Conservation (phyloP, 805 yeast genomes). For the Yarrowia porcina region DNA sequence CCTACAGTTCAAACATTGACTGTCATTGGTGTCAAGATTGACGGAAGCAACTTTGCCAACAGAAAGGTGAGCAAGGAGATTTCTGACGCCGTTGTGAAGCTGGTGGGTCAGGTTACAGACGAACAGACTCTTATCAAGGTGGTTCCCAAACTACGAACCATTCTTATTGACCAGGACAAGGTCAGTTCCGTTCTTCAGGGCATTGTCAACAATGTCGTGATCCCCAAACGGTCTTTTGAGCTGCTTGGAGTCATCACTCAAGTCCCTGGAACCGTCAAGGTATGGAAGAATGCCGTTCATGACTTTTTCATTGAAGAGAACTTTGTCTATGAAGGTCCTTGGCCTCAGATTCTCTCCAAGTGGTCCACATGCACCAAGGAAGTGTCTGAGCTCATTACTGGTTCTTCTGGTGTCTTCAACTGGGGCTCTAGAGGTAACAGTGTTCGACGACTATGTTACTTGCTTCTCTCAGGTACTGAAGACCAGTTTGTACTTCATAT, state of each 20-base stretch:
- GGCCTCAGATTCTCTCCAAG: slow-evolving; percentile 54
- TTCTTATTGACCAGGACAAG: slow-evolving; percentile 61
- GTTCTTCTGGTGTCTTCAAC: slow-evolving; percentile 63
- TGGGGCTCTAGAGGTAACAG: slow-evolving; percentile 55
- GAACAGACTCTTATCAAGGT: slow-evolving; percentile 42
- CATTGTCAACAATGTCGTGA: slow-evolving; percentile 46
- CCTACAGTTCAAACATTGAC: slow-evolving; percentile 52
- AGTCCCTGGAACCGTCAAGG: slow-evolving; percentile 43
- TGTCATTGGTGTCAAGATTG: slow-evolving; percentile 53
- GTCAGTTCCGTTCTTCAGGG: slow-evolving; percentile 48
- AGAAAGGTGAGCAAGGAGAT: slow-evolving; percentile 58
- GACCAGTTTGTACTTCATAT: slow-evolving; percentile 53
- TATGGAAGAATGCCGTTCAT: slow-evolving; percentile 61
- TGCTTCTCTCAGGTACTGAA: slow-evolving; percentile 58
- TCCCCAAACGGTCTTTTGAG: slow-evolving; percentile 37
- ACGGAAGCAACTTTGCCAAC: slow-evolving; percentile 58
- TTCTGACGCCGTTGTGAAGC: slow-evolving; percentile 44
- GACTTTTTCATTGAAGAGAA: slow-evolving; percentile 63
- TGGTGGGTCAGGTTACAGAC: slow-evolving; percentile 34
- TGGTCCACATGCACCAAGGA: slow-evolving; percentile 71
- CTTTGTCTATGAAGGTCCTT: slow-evolving; percentile 49
- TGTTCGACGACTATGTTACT: slow-evolving; percentile 59
- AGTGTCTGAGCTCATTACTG: slow-evolving; percentile 43
- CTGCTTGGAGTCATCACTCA: slow-evolving; percentile 43
- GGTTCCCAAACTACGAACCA: slow-evolving; percentile 43